Evolutionary conservation across 345 rosid species (phyloP).

Genomic region (Zanthoxylum bungeanum): DNA sequence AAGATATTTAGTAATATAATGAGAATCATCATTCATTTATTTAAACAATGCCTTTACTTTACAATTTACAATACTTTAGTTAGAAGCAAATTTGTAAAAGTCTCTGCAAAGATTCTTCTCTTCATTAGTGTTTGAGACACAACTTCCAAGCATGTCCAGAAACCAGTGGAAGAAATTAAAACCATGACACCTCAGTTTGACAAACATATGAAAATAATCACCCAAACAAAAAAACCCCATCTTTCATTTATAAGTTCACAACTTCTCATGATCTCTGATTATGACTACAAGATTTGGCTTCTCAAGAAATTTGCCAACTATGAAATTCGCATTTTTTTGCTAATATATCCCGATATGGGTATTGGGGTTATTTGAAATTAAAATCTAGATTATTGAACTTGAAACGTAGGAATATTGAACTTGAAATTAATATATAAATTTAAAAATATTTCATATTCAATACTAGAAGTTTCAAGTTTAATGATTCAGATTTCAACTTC

Average conservation of each 20-base stretch:
- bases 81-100: conserved; percentile 9
- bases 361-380: too few relatives aligned
- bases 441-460: too few relatives aligned
- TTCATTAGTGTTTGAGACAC: conserved; percentile 1
- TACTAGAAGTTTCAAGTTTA: too few relatives aligned
- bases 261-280: conserved; percentile 7
- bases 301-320: conserved; percentile 5
- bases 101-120: conserved; percentile 20
- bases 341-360: too few relatives aligned
- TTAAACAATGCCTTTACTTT: too few relatives aligned
- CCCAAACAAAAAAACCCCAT: too few relatives aligned
- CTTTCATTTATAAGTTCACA: neutral
- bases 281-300: conserved; percentile 1
- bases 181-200: conserved; percentile 14
- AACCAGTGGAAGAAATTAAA: conserved; percentile 7
- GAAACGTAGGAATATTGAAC: too few relatives aligned
- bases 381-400: too few relatives aligned
- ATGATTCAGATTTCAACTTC: too few relatives aligned
- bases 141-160: conserved; percentile 6
- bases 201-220: too few relatives aligned
- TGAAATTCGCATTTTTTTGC: neutral
- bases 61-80: too few relatives aligned
- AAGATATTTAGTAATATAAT: conserved; percentile 17
- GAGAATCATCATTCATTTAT: conserved; percentile 11
- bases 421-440: too few relatives aligned